Percentiles rank a stretch among this genome's conserved stretches.
Evolutionary conservation across 306 rosid species (phyloP).

Genomic region (Senna siamea): DNA sequence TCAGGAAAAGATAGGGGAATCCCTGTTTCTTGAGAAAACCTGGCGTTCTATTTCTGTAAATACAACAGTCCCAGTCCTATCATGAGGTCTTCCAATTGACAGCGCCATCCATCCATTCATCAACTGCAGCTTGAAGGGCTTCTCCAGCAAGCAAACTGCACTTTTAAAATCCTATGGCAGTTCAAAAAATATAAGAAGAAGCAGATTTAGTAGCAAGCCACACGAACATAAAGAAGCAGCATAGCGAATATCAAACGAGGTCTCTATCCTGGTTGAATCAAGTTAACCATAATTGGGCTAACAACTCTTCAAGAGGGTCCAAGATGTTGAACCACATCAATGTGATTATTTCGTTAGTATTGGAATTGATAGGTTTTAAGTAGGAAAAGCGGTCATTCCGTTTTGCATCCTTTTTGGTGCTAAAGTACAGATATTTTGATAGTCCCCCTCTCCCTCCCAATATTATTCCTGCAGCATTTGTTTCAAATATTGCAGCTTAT

Average conservation of each 20-base stretch:
- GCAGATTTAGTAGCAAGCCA: slow-evolving; percentile 8
- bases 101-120: slow-evolving; percentile 38
- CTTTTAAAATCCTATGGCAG: slow-evolving; percentile 5
- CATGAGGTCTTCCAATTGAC: slow-evolving; percentile 28
- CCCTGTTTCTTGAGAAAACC: not conserved
- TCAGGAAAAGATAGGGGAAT: not conserved
- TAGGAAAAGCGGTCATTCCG: not conserved
- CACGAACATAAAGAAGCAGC: slow-evolving; percentile 26
- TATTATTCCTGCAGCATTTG: not conserved
- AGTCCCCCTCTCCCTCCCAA: too few relatives aligned
- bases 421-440: not conserved
- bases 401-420: not conserved
- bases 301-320: slow-evolving; percentile 17
- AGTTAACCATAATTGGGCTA: not conserved
- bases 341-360: not conserved
- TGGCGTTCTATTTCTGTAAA: not conserved
- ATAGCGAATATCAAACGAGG: not conserved
- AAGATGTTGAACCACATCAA: slow-evolving; percentile 23
- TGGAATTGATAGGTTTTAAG: not conserved
- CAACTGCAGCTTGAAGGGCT: slow-evolving; percentile 27
- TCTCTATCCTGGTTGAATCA: not conserved
- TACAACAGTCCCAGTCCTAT: slow-evolving; percentile 3
- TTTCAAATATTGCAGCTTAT: not conserved
- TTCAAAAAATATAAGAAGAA: not conserved
- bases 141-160: slow-evolving; percentile 44